Evolutionary conservation across 129 eudicot species (phyloP), one percentile per base, ranked within the genome.

Genomic region (Calendula officinalis): DNA sequence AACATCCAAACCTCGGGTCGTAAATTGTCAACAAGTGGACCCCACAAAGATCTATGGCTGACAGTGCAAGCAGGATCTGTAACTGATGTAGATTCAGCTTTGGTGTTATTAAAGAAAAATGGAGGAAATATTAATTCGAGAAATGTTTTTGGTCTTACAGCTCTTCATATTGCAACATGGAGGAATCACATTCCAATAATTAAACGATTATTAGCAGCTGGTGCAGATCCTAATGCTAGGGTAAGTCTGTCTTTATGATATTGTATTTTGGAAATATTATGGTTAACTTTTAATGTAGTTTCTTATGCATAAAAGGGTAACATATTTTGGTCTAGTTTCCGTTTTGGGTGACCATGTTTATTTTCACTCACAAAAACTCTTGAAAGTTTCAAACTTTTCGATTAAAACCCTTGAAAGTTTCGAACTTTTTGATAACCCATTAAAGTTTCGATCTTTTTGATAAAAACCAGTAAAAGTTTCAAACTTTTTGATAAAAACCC

Each of bases 141-240:
- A 84, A 86, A 88, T 64, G 50, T 70, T 2, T 88, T 88, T 78
- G 97, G 99, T 37, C 87, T 94, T 43, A 86, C 99, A 6, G 87
- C 86, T 66, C 91, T 94, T 60, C 99, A 94, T 72, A 83, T 94
- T 70, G 99, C 95, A 27, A 83, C 90, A 33, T 94, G 99, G 99
- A 94, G 99, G 62, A 94, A 94, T 68, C 92, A 94, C 70, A 61
- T 82, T 38, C 99, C 99, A 10, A 68, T 94, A 40, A 82, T 94
- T 22, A 86, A 72, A 67, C 85, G 99, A 75, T 78, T 94, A 11
- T 79, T 88, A 67, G 99, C 83, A 13, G 99, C 99, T 71, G 99
- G 97, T 68, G 99, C 99, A 30, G 99, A 94, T 80, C 97, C 99
- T 52, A 82, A 94, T 88, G 97, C 97, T 30, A 81, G 99, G 97